Percentiles rank a stretch among this genome's conserved stretches.
phyloP scores from a whole-genome alignment of 441 rosid genomes.

The Pelargonium fulgidum region DNA sequence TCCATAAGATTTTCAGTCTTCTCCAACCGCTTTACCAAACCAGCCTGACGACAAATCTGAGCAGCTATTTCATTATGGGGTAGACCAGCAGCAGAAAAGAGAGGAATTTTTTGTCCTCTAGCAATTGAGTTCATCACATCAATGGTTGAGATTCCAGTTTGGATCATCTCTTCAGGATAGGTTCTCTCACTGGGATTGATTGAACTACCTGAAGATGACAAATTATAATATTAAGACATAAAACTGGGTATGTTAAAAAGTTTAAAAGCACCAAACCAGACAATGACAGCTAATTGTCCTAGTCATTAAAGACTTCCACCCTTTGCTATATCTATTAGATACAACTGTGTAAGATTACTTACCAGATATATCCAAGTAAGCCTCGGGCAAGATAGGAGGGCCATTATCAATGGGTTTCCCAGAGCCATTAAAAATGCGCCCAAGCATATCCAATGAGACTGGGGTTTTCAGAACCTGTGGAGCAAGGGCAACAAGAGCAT shows the following conservation, averaged over 20 bases:
- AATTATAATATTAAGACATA: background rate
- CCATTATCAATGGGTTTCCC: slow-evolving; percentile 99
- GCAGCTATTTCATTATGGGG: slow-evolving; percentile 99
- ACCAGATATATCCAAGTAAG: slow-evolving; percentile 95
- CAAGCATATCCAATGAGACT: slow-evolving; percentile 97
- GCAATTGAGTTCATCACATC: slow-evolving; percentile 99
- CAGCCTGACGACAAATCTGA: slow-evolving; percentile 99
- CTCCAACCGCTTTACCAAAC: slow-evolving; percentile 91
- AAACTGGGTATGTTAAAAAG: background rate
- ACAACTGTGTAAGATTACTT: slow-evolving; percentile 14
- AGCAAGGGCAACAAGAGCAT: slow-evolving; percentile 11
- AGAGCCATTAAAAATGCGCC: slow-evolving; percentile 97
- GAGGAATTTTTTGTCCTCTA: slow-evolving; percentile 96
- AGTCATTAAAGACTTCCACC: slow-evolving; percentile 10
- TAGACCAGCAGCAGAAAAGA: slow-evolving; percentile 99
- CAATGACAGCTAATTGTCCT: background rate
- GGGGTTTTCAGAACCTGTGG: slow-evolving; percentile 90
- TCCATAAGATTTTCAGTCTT: slow-evolving; percentile 63
- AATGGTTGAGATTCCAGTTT: slow-evolving; percentile 95
- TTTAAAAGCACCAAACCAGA: background rate
- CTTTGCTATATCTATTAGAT: background rate
- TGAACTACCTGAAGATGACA: slow-evolving; percentile 63
- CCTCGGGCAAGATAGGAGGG: slow-evolving; percentile 95
- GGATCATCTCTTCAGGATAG: slow-evolving; percentile 99
- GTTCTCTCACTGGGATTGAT: slow-evolving; percentile 99